phyloP scores from a whole-genome alignment of 768 basidiomycete genomes.

The Tubosaeta brunneosetosa region DNA sequence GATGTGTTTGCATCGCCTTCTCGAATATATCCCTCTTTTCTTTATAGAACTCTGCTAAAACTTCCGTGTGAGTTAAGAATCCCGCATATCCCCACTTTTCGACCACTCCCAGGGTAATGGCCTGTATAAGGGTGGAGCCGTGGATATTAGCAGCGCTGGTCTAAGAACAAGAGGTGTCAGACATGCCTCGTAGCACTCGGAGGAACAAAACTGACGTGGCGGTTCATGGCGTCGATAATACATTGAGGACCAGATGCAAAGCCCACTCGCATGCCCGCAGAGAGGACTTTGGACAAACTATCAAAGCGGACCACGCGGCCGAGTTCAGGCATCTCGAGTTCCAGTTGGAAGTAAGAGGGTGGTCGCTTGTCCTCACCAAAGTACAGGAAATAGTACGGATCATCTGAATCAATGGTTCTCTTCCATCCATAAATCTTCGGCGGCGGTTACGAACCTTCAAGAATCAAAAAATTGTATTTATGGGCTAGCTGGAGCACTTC shows the following conservation, averaged over 20 bases:
- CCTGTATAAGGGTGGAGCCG: constrained; percentile 58
- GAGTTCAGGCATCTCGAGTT: constrained; percentile 56
- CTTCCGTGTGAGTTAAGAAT: constrained; percentile 62
- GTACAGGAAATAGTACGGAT: constrained; percentile 77
- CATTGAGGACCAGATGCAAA: constrained; percentile 71
- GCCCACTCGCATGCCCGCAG: constrained; percentile 77
- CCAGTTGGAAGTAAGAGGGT: constrained; percentile 82
- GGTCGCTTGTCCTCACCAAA: constrained; percentile 63
- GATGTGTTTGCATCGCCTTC: constrained; percentile 64
- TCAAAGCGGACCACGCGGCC: constrained; percentile 90
- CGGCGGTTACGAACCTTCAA: constrained; percentile 57
- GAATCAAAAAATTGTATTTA: constrained; percentile 72
- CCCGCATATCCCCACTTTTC: constrained; percentile 73
- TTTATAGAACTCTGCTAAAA: constrained; percentile 70
- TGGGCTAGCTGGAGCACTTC: constrained; percentile 70
- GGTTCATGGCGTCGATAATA: constrained; percentile 65
- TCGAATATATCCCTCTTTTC: constrained; percentile 78
- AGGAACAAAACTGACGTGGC: constrained; percentile 46
- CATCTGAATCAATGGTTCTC: constrained; percentile 42
- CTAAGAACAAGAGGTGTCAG: constrained; percentile 33
- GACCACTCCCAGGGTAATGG: constrained; percentile 53
- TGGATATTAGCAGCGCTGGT: constrained; percentile 67
- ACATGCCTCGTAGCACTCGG: constrained; percentile 8
- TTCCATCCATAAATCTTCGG: neutral
- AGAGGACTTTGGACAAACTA: constrained; percentile 80